phyloP scores from a whole-genome alignment of 352 stramenopile species.

The Globisporangium yorkense region DNA sequence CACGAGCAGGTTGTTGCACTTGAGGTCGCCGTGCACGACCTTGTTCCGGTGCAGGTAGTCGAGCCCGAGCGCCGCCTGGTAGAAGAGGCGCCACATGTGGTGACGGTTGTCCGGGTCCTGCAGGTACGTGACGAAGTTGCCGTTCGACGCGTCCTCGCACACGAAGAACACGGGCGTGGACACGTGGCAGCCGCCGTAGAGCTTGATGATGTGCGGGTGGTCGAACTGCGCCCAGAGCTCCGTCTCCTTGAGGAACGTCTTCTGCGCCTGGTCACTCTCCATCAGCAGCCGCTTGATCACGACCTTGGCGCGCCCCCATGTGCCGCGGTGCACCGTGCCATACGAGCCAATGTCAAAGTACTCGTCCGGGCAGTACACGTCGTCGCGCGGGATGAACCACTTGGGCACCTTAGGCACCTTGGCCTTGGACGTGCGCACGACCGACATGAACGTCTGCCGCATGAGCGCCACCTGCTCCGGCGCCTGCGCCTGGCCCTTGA shows the following conservation, averaged over 20 bases:
- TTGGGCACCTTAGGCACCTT: slow-evolving; percentile 12
- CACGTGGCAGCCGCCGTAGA: slow-evolving; percentile 30
- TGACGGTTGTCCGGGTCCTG: slow-evolving; percentile 10
- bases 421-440: slow-evolving; percentile 10
- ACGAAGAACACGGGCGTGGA: slow-evolving; percentile 20
- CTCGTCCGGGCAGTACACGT: slow-evolving; percentile 11
- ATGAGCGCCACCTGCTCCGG: slow-evolving; percentile 12
- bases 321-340: slow-evolving; percentile 15
- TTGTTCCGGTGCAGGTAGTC: slow-evolving; percentile 48
- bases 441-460: slow-evolving; percentile 9
- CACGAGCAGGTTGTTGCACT: slow-evolving; percentile 85
- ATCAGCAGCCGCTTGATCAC: slow-evolving; percentile 29
- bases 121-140: slow-evolving; percentile 38
- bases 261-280: background rate
- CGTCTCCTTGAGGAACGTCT: slow-evolving; percentile 24
- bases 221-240: slow-evolving; percentile 24
- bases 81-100: slow-evolving; percentile 22
- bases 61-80: slow-evolving; percentile 41
- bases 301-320: slow-evolving; percentile 19
- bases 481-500: slow-evolving; percentile 6
- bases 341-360: slow-evolving; percentile 10
- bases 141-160: slow-evolving; percentile 30
- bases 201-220: slow-evolving; percentile 23
- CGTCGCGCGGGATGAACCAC: slow-evolving; percentile 19
- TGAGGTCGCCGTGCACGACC: slow-evolving; percentile 84